Base-by-base conservation (phyloP, 75 land plant species). In the Picea glauca region DNA sequence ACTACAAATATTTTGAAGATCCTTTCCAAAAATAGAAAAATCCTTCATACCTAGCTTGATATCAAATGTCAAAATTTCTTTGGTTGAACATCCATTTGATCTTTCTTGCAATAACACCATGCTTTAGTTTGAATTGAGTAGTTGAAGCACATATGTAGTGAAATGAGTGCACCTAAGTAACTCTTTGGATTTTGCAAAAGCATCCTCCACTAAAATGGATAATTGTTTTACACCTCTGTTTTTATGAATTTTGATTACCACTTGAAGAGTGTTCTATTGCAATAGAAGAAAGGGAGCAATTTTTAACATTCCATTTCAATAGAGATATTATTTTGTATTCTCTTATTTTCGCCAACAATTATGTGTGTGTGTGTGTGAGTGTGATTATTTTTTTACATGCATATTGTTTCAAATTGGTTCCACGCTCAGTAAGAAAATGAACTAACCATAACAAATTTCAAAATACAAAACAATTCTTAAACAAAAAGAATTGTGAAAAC, bases 21-120 rank as follows among this genome's bases (percentile, higher is more conserved):
- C 64, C n/a, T 82, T 66, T 31, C 91, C 86, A 74, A 90, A 76
- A 11, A 90, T 65, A 50, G 88, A 83, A 43, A 81, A 85, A 65
- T 84, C 90, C 60, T 79, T 84, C 33, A 88, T 38, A 54, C 76
- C 58, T 59, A 90, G 35, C n/a, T 87, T 79, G 58, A 85, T 77
- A 80, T 88, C 88, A 58, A 83, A 81, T 63, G 62, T 56, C 58
- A 82, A 61, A 21, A 88, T 66, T 33, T 86, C 84, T 17, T 50
- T 50, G 8, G 54, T 9, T 50, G 0, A 50, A 50, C 56, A 50
- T 3, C n/a, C 50, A 70, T 74, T 30, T 14, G 17, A 56, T 5
- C 15, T 54, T 74, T 74, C 58, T 56, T 0, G 54, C 21, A 4
- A 20, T 60, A 62, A 15, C 32, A 58, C n/a, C 58, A 33, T 80